Conservation (phyloP, 1,284 basidiomycete genomes). For the Malassezia vespertilionis region DNA sequence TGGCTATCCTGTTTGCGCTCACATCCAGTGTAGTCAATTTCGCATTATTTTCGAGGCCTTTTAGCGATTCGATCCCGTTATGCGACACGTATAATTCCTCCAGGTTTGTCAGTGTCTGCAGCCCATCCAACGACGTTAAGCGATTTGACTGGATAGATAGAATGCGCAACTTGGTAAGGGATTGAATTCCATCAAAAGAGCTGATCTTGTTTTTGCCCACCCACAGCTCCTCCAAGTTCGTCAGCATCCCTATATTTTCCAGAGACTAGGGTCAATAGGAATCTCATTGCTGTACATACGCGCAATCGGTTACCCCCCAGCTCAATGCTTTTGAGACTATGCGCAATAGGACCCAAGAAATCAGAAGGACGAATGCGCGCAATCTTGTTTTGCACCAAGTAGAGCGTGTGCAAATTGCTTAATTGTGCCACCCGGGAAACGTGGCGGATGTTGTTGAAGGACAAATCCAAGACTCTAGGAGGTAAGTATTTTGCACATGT, state of each 20-base stretch:
- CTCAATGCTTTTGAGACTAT: constrained; percentile 70
- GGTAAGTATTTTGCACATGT: background rate
- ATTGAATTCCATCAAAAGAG: constrained; percentile 20
- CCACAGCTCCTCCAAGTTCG: constrained; percentile 83
- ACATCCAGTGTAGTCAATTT: constrained; percentile 75
- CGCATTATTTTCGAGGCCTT: constrained; percentile 59
- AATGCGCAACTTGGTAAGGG: constrained; percentile 30
- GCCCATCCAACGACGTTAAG: constrained; percentile 72
- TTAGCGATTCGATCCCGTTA: constrained; percentile 74
- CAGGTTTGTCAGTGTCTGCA: constrained; percentile 53
- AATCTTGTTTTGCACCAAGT: constrained; percentile 95
- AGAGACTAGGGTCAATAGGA: constrained; percentile 57
- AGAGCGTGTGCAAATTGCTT: constrained; percentile 60
- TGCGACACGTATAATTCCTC: constrained; percentile 91
- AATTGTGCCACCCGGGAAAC: constrained; percentile 54
- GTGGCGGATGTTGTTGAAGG: constrained; percentile 72
- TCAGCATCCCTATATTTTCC: constrained; percentile 70
- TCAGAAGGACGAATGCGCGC: constrained; percentile 57
- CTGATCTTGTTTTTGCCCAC: constrained; percentile 60
- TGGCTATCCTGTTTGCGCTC: constrained; percentile 69
- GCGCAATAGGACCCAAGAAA: constrained; percentile 55
- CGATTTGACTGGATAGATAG: constrained; percentile 78
- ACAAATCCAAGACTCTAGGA: constrained; percentile 70
- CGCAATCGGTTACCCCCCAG: constrained; percentile 83
- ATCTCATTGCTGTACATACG: constrained; percentile 50